Evolutionary conservation across 306 rosid species (phyloP).

Genomic region (Lathyrus aphaca): DNA sequence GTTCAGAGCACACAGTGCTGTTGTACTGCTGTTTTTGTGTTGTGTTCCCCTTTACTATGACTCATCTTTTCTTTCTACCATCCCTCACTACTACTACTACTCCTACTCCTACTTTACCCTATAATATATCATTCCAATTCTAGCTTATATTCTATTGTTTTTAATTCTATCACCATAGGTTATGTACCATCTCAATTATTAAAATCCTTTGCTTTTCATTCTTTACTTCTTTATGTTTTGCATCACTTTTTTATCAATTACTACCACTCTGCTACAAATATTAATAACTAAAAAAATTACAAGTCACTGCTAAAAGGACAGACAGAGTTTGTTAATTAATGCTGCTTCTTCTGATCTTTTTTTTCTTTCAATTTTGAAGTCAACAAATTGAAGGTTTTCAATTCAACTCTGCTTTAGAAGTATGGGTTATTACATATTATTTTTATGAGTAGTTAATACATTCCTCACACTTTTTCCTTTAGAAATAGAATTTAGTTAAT

Average conservation of each 20-base stretch:
- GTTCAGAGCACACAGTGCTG: slow-evolving; percentile 58
- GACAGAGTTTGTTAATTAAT: slow-evolving; percentile 20
- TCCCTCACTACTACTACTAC: slow-evolving; percentile 29
- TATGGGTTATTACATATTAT: not conserved
- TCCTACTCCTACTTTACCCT: not conserved
- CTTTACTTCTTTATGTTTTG: slow-evolving; percentile 31
- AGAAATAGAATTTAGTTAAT: slow-evolving; percentile 6
- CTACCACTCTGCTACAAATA: not conserved
- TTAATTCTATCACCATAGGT: slow-evolving; percentile 10
- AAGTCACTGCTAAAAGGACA: slow-evolving; percentile 2
- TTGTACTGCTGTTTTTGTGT: slow-evolving; percentile 48
- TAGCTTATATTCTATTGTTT: slow-evolving; percentile 35
- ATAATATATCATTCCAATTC: slow-evolving; percentile 34
- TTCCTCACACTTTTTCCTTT: slow-evolving; percentile 22
- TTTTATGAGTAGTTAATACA: not conserved
- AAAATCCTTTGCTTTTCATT: slow-evolving; percentile 37
- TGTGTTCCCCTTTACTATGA: slow-evolving; percentile 45
- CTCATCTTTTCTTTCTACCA: slow-evolving; percentile 31
- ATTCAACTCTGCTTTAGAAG: not conserved
- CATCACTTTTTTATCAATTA: slow-evolving; percentile 27
- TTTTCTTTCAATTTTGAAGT: not conserved
- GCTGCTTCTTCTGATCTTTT: not conserved
- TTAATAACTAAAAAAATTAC: slow-evolving; percentile 1
- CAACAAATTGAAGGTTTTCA: not conserved
- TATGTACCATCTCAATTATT: slow-evolving; percentile 35